These are phyloP conservation scores for Tetramitus jugosus DNA, from an alignment of 208 protist species.

Conservation along the genomic window DNA sequence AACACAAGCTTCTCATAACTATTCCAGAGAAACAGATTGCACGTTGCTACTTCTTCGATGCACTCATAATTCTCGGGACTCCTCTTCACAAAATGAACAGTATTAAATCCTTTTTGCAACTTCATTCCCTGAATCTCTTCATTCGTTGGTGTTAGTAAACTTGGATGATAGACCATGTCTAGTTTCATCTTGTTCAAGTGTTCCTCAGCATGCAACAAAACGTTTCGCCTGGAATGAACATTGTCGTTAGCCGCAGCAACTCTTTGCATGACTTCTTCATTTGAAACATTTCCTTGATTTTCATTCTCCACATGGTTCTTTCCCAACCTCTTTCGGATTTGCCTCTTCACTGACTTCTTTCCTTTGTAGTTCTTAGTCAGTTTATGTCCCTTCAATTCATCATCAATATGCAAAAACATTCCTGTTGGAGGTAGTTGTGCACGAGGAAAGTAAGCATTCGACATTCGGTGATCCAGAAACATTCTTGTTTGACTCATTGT, in stretches of 20 bases:
- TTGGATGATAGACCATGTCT: background rate
- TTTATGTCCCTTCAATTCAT: too few species aligned
- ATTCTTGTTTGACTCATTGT: background rate
- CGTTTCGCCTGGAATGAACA: too few species aligned
- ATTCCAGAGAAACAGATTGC: background rate
- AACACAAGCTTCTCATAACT: background rate
- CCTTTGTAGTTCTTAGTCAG: too few species aligned
- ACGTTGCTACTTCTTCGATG: background rate
- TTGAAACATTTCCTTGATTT: too few species aligned
- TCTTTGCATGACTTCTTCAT: too few species aligned
- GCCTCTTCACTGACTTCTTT: too few species aligned
- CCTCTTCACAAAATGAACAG: background rate
- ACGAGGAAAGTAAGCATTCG: too few species aligned
- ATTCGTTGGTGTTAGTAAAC: background rate
- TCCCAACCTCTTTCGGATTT: too few species aligned
- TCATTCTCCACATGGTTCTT: too few species aligned
- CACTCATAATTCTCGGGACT: background rate
- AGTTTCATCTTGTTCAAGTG: background rate
- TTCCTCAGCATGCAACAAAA: background rate
- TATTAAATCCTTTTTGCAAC: background rate
- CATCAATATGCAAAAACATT: too few species aligned
- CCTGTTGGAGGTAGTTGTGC: too few species aligned
- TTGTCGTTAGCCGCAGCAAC: too few species aligned
- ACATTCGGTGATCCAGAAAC: background rate
- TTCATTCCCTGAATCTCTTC: background rate